Evolutionary conservation across 306 rosid species (phyloP), one percentile per base, ranked within the genome.

Genomic region (Pyrus betulifolia): DNA sequence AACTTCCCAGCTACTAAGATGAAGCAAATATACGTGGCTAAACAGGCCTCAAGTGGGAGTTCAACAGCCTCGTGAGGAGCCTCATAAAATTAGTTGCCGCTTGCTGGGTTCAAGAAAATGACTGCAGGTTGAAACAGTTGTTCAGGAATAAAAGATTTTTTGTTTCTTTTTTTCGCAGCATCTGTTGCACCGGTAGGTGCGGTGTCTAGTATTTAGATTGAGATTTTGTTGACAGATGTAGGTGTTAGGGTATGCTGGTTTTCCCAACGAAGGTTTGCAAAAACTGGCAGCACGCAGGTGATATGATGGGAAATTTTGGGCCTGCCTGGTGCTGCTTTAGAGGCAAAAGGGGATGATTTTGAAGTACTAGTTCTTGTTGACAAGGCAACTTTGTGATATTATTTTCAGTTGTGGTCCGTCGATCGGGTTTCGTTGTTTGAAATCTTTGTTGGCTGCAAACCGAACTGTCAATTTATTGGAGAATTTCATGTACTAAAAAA

Each of bases 21-120:
- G 81, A 94, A 94, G 83, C 98, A 94, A 81, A 86, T 94, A 52
- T 94, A 94, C 71, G 98, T 92, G 81, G 97, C 97, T 59, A 94
- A 92, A 76, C 98, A 90, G 88, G 79, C 96, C 68, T 80, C 85
- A 30, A 81, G 82, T 61, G 92, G 91, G 67, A 78, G 88, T 64
- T 82, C 92, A 67, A 58, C 87, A 42, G 61, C 46, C 21, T 79
- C 90, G 4, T 89, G 89, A 91, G 45, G 73, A 59, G 51, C 78
- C 51, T 67, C 52, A 69, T 51, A 15, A 69, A 58, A 21, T 68
- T 38, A 78, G 55, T 62, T 71, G 77, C 82, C 49, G 27, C 61
- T 63, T 54, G 79, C 76, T 76, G 74, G 76, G 49, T 80, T 66
- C 12, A 25, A 59, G 67, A 54, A 68, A 71, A 75, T 46, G 28